Base-by-base conservation (phyloP, 352 stramenopile genomes). In the Phytophthora pluvialis region DNA sequence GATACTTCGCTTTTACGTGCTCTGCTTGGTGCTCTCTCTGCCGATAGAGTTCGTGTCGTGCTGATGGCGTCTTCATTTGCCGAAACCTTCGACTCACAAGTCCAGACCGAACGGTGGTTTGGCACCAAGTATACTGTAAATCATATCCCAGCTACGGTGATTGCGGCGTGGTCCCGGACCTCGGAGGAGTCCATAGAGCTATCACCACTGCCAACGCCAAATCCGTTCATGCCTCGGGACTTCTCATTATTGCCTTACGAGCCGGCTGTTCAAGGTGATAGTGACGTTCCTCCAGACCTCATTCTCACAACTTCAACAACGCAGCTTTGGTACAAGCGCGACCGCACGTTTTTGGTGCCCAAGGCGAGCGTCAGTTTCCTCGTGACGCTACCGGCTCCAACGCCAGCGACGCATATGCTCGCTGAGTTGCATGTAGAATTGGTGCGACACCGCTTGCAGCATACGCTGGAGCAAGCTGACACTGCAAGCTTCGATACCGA, bases 301-400 rank as follows among this genome's bases (percentile, higher is more conserved):
- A 68, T 79, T 10, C 42, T 64, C 36, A 62, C 58, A 28, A 83
- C 74, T 3, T 26, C 67, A 38, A 69, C 71, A 54, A 86, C 71
- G 50, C 83, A 90, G 58, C 72, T 94, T 26, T 95, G 87, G 82
- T 94, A 84, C 76, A 89, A 92, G 25, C 84, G 73, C 5, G 86
- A 93, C 38, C 39, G 56, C 18, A 77, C 52, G 21, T 96, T 96
- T 57, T 60, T 72, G 28, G 72, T 83, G n/a, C 88, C 88, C 32
- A 87, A 86, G 57, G 80, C 76, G 28, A 88, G 88, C 45, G 81
- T 87, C 25, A 86, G 77, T 44, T 88, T 93, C 33, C 66, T 92
- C 8, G 25, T 94, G 10, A 81, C 67, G 18, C 60, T 93, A 1
- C 82, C 85, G 11, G 72, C 70, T 11, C 57, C 89, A 45, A 88